phyloP scores from a whole-genome alignment of 1,139 yeast genomes.

The Trichomonascaceae sp. region DNA sequence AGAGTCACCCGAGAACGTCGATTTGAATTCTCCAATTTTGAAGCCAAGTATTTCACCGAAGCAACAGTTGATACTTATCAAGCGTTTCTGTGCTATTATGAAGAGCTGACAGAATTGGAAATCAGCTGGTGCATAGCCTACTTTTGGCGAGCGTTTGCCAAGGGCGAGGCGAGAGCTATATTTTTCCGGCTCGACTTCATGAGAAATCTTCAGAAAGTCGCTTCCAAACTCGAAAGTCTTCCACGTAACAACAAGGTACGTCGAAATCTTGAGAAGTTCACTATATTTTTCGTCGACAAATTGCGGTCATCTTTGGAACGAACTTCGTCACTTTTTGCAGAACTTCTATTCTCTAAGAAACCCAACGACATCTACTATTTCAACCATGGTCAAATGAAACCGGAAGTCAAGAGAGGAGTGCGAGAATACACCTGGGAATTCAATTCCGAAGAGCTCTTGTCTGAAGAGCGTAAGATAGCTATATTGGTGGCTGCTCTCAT shows the following conservation, averaged over 20 bases:
- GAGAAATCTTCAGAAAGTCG: constrained; percentile 44
- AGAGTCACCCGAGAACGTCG: constrained; percentile 44
- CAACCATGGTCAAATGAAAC: constrained; percentile 35
- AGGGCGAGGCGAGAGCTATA: constrained; percentile 52
- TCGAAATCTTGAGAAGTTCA: constrained; percentile 58
- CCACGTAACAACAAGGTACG: constrained; percentile 41
- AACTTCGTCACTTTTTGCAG: constrained; percentile 57
- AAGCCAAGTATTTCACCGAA: constrained; percentile 37
- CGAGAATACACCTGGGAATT: constrained; percentile 23
- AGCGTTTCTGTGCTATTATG: constrained; percentile 46
- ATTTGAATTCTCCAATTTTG: constrained; percentile 43
- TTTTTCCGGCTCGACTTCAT: constrained; percentile 74
- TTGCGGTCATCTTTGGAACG: constrained; percentile 46
- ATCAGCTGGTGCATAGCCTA: constrained; percentile 62
- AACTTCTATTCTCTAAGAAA: constrained; percentile 60
- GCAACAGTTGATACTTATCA: constrained; percentile 46
- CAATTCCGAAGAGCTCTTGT: constrained; percentile 21
- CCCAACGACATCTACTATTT: constrained; percentile 42
- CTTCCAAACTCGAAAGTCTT: constrained; percentile 30
- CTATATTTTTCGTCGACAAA: constrained; percentile 60
- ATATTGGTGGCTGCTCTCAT: constrained; percentile 47
- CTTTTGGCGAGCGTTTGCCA: constrained; percentile 66
- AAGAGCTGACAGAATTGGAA: constrained; percentile 56
- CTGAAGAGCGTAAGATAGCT: constrained; percentile 27
- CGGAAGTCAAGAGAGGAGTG: constrained; percentile 11